Percentiles rank a stretch among this genome's conserved stretches.
These are phyloP conservation scores for Didymella exigua DNA, from an alignment of 2,329 filamentous ascomycete genomes.

Conservation along the genomic window DNA sequence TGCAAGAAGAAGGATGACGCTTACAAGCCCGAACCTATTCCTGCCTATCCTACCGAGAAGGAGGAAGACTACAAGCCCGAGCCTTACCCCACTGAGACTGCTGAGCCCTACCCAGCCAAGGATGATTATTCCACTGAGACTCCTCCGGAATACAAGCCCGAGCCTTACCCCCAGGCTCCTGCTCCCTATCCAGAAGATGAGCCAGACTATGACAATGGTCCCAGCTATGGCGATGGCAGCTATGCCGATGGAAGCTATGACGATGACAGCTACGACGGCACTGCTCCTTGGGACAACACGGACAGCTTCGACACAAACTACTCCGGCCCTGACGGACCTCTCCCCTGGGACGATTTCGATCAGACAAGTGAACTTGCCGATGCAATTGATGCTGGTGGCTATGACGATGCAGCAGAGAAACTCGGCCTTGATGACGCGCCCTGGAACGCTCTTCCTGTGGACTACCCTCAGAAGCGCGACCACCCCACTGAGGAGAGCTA, in stretches of 20 bases:
- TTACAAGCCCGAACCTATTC: constrained; percentile 3
- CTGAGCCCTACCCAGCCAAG: background rate
- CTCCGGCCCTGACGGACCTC: constrained; percentile 5
- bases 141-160: background rate
- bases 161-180: background rate
- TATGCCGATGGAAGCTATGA: too few species aligned
- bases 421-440: constrained; percentile 2
- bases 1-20: constrained; percentile 5
- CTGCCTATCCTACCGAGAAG: background rate
- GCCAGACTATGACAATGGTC: background rate
- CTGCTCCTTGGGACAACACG: background rate
- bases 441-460: constrained; percentile 1
- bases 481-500: background rate
- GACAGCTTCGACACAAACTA: constrained; percentile 14
- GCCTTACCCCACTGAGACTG: background rate
- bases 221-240: constrained; percentile 1
- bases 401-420: background rate
- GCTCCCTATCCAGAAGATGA: background rate
- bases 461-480: background rate
- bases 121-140: background rate
- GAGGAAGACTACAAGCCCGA: background rate
- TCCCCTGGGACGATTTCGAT: constrained; percentile 11
- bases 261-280: constrained; percentile 1
- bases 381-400: constrained; percentile 1
- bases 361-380: constrained; percentile 8